A percentile compares a stretch with the other conserved stretches of the same genome.
These are phyloP conservation scores for Fallopia convolvulus DNA, from an alignment of 148 eudicot genomes.

Conservation along the genomic window DNA sequence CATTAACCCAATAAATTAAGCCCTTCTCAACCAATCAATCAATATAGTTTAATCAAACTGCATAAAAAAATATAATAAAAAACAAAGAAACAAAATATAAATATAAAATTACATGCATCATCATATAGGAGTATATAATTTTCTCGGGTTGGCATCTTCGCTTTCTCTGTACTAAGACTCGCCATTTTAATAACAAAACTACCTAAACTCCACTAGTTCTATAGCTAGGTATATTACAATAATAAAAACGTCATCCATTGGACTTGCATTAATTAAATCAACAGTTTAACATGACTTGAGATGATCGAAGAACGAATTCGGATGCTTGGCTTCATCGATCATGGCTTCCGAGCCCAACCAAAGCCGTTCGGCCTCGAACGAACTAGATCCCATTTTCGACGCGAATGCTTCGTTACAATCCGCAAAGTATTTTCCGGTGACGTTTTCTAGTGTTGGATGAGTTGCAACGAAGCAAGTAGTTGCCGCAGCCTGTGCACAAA, in stretches of 20 bases:
- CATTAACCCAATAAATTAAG: not conserved
- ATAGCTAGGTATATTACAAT: not conserved
- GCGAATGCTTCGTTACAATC: conserved; percentile 71
- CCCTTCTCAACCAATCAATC: not conserved
- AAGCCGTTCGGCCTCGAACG: conserved; percentile 41
- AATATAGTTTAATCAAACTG: not conserved
- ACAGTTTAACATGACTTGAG: not conserved
- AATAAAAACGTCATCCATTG: not conserved
- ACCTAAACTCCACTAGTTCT: conserved; percentile 7
- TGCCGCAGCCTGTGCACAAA: conserved; percentile 58
- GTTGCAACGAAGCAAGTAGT: conserved; percentile 83
- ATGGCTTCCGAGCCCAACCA: conserved; percentile 66
- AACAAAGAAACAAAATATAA: not conserved
- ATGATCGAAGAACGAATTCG: not conserved
- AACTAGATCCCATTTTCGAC: conserved; percentile 55
- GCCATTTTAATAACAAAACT: not conserved
- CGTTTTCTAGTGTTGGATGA: conserved; percentile 30
- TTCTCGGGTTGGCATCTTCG: not conserved
- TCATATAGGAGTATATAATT: not conserved
- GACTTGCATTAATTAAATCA: not conserved
- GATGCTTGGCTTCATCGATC: conserved; percentile 15
- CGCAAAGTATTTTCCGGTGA: conserved; percentile 63
- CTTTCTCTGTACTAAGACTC: conserved; percentile 2
- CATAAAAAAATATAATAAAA: not conserved
- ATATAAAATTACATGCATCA: not conserved